Conservation (phyloP, 495 filamentous ascomycete genomes). For the Aspergillus baeticus region DNA sequence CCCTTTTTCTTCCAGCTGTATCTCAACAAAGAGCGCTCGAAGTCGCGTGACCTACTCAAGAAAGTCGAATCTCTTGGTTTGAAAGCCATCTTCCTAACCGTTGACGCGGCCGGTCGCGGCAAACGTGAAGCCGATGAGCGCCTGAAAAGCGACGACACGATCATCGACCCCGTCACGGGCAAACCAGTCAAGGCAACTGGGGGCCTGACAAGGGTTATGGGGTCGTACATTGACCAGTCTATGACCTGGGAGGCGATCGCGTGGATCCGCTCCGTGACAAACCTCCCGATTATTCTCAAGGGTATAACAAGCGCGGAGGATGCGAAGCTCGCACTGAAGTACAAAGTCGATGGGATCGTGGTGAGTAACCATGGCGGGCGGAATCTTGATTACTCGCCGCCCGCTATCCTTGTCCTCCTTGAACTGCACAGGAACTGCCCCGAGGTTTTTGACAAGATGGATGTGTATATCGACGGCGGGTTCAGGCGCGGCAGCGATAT, state of each 20-base stretch:
- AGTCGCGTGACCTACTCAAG: constrained; percentile 49
- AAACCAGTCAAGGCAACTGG: constrained; percentile 51
- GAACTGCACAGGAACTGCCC: constrained; percentile 64
- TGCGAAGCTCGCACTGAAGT: constrained; percentile 52
- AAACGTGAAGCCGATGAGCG: constrained; percentile 86
- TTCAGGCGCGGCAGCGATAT: constrained; percentile 63
- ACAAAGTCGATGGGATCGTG: constrained; percentile 62
- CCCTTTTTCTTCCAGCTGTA: constrained; percentile 72
- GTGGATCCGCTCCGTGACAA: constrained; percentile 66
- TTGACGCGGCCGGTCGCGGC: constrained; percentile 79
- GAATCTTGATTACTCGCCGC: constrained; percentile 57
- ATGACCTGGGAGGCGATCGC: constrained; percentile 75
- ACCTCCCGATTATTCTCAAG: constrained; percentile 60
- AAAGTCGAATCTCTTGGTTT: constrained; percentile 43
- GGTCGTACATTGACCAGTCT: constrained; percentile 62
- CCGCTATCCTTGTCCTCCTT: constrained; percentile 57
- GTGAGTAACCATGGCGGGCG: constrained; percentile 70
- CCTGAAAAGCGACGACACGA: constrained; percentile 41
- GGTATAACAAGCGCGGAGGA: constrained; percentile 63
- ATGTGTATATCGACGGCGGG: constrained; percentile 67
- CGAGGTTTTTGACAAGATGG: constrained; percentile 58
- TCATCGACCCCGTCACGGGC: constrained; percentile 30
- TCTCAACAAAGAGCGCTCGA: constrained; percentile 61
- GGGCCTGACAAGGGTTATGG: constrained; percentile 61
- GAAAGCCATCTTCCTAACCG: constrained; percentile 67